Percentiles rank a stretch among this genome's conserved stretches.
Evolutionary conservation across 176 grass and related monocot species (phyloP).

Genomic region (Paspalum vaginatum): DNA sequence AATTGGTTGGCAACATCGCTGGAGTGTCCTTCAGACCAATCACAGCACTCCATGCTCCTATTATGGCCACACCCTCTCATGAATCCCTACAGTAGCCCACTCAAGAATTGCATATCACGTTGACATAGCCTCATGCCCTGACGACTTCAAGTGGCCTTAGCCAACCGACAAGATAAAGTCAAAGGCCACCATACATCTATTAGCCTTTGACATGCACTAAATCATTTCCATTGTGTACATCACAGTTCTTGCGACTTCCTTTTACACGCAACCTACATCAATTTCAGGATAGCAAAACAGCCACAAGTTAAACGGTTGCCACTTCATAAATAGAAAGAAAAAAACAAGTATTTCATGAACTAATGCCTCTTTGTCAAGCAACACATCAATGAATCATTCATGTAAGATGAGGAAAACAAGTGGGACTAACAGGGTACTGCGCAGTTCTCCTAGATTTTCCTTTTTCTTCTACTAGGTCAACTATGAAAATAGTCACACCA

Average conservation of each 20-base stretch:
- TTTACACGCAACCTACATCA: constrained; percentile 14
- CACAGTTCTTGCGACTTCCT: constrained; percentile 35
- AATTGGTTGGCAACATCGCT: constrained; percentile 61
- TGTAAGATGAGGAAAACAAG: constrained; percentile 53
- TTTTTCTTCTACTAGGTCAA: constrained; percentile 88
- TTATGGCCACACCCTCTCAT: constrained; percentile 41
- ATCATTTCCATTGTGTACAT: constrained; percentile 35
- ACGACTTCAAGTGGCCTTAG: constrained; percentile 54
- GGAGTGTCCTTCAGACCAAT: constrained; percentile 49
- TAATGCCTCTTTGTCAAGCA: constrained; percentile 27
- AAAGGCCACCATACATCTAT: constrained; percentile 52
- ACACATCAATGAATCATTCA: constrained; percentile 37
- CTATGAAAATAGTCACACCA: constrained; percentile 74
- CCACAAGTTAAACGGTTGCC: constrained; percentile 26
- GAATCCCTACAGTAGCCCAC: constrained; percentile 51
- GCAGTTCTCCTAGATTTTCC: constrained; percentile 51
- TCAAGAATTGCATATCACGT: constrained; percentile 31
- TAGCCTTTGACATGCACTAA: constrained; percentile 37
- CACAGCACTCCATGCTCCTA: constrained; percentile 41
- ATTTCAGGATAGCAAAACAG: constrained; percentile 33
- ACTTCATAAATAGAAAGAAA: neutral
- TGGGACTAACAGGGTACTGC: constrained; percentile 52
- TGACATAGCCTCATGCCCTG: constrained; percentile 45
- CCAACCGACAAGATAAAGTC: constrained; percentile 92
- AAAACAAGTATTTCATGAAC: constrained; percentile 11